Evolutionary conservation across 2,329 filamentous ascomycete genomes (phyloP), one percentile per base, ranked within the genome.

Genomic region (Fusarium oxysporum): DNA sequence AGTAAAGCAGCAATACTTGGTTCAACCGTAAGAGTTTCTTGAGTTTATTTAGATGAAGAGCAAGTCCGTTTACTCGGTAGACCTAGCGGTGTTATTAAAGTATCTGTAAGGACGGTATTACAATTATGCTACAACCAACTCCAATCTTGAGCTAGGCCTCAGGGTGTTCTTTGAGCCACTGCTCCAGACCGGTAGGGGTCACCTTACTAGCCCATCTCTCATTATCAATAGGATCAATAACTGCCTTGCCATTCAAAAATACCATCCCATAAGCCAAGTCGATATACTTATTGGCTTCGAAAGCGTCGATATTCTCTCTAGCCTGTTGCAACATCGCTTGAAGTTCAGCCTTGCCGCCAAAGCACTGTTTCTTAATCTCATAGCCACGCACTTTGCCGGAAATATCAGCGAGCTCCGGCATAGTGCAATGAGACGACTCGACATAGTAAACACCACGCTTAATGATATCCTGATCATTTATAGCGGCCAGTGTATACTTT

Each of bases 201-300:
- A 65, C 37, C 6, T 38, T 55, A 5, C 2, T 28, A 23, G 30
- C 63, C 63, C 63, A 65, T 16, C 61, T 48, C 0, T 65, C 45
- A 3, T 33, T 45, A 19, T 65, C 60, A 17, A 37, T 12, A 4
- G 63, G 63, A 28, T 65, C 41, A 28, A 35, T 32, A 10, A 13
- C 9, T 3, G 40, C 41, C 11, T 47, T 38, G 0, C 60, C 62
- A 7, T 43, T 57, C 10, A 57, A 7, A 7, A 65, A 28, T 1
- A n/a, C 61, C 25, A 65, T 9, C 2, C 48, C 62, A 13, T 65
- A 65, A 1, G 58, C 62, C 61, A 65, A 10, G 17, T 65, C 60
- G 6, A 65, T 57, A 12, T 65, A 65, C 41, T 65, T 65, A 4
- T 65, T 45, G 1, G 41, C 19, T 0, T 57, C 23, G 4, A 57